Evolutionary conservation across 495 filamentous ascomycete genomes (phyloP).

Genomic region (Copromyces sp.): DNA sequence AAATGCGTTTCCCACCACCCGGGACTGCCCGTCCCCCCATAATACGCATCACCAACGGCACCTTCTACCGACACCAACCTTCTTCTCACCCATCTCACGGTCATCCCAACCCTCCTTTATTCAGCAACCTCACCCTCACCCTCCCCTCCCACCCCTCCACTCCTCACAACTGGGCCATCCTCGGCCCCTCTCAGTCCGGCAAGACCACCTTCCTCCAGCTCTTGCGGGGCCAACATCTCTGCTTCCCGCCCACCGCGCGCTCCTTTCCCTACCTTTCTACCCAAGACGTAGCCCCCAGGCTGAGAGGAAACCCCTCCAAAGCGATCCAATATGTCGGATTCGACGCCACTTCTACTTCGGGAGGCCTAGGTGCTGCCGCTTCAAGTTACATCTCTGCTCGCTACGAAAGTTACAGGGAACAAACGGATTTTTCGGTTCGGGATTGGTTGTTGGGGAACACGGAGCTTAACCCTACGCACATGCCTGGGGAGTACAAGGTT

Average conservation of each 20-base stretch:
- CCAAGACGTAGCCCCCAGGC: slow-evolving; percentile 43
- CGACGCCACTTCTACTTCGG: slow-evolving; percentile 42
- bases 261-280: slow-evolving; percentile 65
- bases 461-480: slow-evolving; percentile 49
- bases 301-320: slow-evolving; percentile 42
- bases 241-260: slow-evolving; percentile 59
- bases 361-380: slow-evolving; percentile 24
- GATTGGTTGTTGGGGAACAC: slow-evolving; percentile 73
- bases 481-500: slow-evolving; percentile 36
- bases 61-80: slow-evolving; percentile 75
- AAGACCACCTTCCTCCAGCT: slow-evolving; percentile 70
- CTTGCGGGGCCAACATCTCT: slow-evolving; percentile 62
- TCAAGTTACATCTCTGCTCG: slow-evolving; percentile 80
- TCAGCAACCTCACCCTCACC: slow-evolving; percentile 54
- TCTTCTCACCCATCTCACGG: slow-evolving; percentile 19
- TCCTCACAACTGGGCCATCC: slow-evolving; percentile 59
- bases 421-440: slow-evolving; percentile 71
- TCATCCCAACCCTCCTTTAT: slow-evolving; percentile 51
- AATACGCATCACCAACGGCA: slow-evolving; percentile 61
- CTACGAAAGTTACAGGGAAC: slow-evolving; percentile 84
- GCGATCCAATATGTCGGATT: slow-evolving; percentile 84
- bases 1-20: slow-evolving; percentile 21
- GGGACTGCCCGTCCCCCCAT: slow-evolving; percentile 39
- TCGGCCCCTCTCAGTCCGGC: slow-evolving; percentile 60
- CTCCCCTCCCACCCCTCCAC: slow-evolving; percentile 39